phyloP scores from a whole-genome alignment of 2,329 filamentous ascomycete genomes.

The Colletotrichum sp. region DNA sequence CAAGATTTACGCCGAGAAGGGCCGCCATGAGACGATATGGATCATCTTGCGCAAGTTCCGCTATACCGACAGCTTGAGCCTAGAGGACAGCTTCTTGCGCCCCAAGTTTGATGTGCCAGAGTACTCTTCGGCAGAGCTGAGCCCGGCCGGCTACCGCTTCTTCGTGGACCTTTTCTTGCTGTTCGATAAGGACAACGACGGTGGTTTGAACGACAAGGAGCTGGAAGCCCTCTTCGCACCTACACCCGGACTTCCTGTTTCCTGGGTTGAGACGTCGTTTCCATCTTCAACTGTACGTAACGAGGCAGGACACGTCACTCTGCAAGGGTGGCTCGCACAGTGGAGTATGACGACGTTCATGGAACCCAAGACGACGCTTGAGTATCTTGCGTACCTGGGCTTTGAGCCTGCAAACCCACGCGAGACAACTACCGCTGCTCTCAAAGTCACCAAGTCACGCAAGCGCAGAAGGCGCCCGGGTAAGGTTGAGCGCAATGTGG shows the following conservation, averaged over 20 bases:
- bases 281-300: constrained; percentile 94
- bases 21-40: constrained; percentile 98
- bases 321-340: constrained; percentile 97
- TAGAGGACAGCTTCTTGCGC: constrained; percentile 89
- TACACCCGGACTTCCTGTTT: constrained; percentile 85
- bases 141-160: constrained; percentile 93
- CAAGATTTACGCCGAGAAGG: constrained; percentile 96
- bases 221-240: constrained; percentile 88
- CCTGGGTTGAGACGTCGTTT: constrained; percentile 89
- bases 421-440: constrained; percentile 78
- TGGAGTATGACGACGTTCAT: constrained; percentile 99
- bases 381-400: constrained; percentile 94
- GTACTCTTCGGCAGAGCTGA: constrained; percentile 90
- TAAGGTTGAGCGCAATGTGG: constrained; percentile 90
- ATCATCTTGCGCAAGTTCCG: constrained; percentile 94
- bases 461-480: constrained; percentile 84
- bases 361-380: constrained; percentile 91
- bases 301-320: constrained; percentile 91
- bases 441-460: constrained; percentile 91
- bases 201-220: constrained; percentile 86
- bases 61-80: constrained; percentile 92
- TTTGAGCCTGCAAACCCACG: constrained; percentile 84
- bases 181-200: constrained; percentile 97
- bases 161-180: constrained; percentile 96
- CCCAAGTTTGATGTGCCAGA: constrained; percentile 95